Percentiles rank a stretch among this genome's conserved stretches.
phyloP scores from a whole-genome alignment of 2,329 filamentous ascomycete species.

The Penicillium sp. region DNA sequence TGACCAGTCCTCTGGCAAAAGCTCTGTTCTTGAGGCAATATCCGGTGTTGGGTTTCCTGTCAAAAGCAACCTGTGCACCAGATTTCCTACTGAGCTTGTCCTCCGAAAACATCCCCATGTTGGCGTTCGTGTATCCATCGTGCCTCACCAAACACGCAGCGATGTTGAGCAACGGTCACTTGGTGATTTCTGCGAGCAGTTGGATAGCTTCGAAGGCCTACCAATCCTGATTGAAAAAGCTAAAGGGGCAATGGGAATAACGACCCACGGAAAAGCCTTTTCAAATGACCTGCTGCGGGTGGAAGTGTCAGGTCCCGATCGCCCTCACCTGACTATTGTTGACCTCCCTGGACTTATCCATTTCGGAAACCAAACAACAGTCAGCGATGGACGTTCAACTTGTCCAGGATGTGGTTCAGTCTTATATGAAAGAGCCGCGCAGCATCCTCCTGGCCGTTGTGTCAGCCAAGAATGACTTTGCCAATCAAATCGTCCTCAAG shows the following conservation, averaged over 20 bases:
- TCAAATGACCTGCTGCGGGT: slow-evolving; percentile 56
- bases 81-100: slow-evolving; percentile 60
- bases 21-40: slow-evolving; percentile 59
- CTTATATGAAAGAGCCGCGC: slow-evolving; percentile 43
- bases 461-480: slow-evolving; percentile 44
- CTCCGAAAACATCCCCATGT: slow-evolving; percentile 38
- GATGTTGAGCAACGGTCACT: slow-evolving; percentile 16
- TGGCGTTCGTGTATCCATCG: slow-evolving; percentile 29
- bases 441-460: slow-evolving; percentile 51
- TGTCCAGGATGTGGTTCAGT: slow-evolving; percentile 49
- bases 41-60: slow-evolving; percentile 61
- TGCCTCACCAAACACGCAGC: slow-evolving; percentile 38
- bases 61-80: slow-evolving; percentile 60
- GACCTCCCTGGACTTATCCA: slow-evolving; percentile 61
- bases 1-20: slow-evolving; percentile 64
- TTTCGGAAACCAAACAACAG: slow-evolving; percentile 55
- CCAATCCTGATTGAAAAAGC: slow-evolving; percentile 24
- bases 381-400: slow-evolving; percentile 54
- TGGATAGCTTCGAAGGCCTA: slow-evolving; percentile 20
- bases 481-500: slow-evolving; percentile 43
- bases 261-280: slow-evolving; percentile 31
- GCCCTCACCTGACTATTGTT: slow-evolving; percentile 60
- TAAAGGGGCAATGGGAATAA: slow-evolving; percentile 27
- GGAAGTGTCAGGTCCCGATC: slow-evolving; percentile 58
- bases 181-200: slow-evolving; percentile 15